A percentile compares a stretch with the other conserved stretches of the same genome.
These are phyloP conservation scores for Linaria vulgaris DNA, from an alignment of 257 asterid species.

Conservation along the genomic window DNA sequence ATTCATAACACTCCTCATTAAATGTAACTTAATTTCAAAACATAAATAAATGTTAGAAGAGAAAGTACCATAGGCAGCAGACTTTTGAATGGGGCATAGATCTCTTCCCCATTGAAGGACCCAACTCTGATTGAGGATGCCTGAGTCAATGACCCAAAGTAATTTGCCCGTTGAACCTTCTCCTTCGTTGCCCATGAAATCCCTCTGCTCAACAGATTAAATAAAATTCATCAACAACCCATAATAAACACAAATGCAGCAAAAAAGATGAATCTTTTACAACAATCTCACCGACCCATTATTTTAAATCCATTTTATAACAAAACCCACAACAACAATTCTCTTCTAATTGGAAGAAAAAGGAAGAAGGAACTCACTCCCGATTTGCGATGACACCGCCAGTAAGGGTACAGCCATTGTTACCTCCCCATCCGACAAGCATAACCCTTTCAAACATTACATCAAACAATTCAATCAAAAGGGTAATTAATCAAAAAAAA, in stretches of 20 bases:
- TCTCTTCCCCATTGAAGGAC: slow-evolving; percentile 95
- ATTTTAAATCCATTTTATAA: no score
- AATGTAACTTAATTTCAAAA: not conserved
- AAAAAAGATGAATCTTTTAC: not conserved
- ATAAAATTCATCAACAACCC: no score
- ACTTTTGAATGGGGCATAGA: slow-evolving; percentile 96
- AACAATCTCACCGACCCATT: not conserved
- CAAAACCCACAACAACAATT: not conserved
- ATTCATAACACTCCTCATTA: not conserved
- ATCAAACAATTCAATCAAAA: slow-evolving; percentile 5
- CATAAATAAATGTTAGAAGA: not conserved
- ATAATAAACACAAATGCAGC: slow-evolving; percentile 26
- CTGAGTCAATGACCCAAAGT: slow-evolving; percentile 91
- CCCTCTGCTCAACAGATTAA: slow-evolving; percentile 61
- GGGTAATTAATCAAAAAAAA: not conserved
- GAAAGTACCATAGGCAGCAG: slow-evolving; percentile 83
- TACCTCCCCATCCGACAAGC: slow-evolving; percentile 99
- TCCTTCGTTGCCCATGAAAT: slow-evolving; percentile 99
- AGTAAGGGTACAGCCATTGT: slow-evolving; percentile 91
- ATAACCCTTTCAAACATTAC: slow-evolving; percentile 56
- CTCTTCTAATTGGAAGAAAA: no score
- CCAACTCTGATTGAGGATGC: slow-evolving; percentile 92
- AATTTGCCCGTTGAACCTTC: slow-evolving; percentile 87
- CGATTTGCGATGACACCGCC: slow-evolving; percentile 91
- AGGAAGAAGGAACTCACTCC: slow-evolving; percentile 56